Evolutionary conservation across 2,329 filamentous ascomycete genomes (phyloP), one percentile per base, ranked within the genome.

Genomic region (Colletotrichum liriopes): DNA sequence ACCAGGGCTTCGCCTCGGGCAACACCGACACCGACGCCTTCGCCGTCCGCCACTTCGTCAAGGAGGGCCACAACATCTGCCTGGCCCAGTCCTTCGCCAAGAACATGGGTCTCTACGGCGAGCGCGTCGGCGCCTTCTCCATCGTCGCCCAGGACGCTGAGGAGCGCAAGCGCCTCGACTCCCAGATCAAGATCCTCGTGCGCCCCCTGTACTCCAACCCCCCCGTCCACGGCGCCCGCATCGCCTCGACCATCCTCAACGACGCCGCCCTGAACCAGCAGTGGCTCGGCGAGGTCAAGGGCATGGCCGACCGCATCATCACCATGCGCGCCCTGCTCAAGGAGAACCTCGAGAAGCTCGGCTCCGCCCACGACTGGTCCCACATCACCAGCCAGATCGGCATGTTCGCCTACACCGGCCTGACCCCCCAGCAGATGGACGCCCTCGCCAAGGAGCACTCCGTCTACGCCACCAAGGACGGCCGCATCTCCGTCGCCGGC

Each of bases 41-140:
- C 82, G 94, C 96, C 73, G 90, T 98, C 77, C 92, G 96, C 77
- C 89, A 98, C 89, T 99, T 99, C 83, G 91, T 98, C 82, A 90
- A 94, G 86, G 88, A 98, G 86, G 96, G 96, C 79, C 95, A 98
- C 87, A 91, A 94, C 81, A 91, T 96, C 81, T 92, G 91, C 81
- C 91, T 98, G 75, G 93, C 93, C 79, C 96, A 98, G 87, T 96
- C 93, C 65, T 98, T 98, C 84, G 96, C 96, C 83, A 98, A 98
- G 93, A 99, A 99, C 91, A 98, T 99, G 96, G 96, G 96, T 86
- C 94, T 99, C 74, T 98, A 99, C 82, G 96, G 96, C 82, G 96
- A 99, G 89, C 96, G 96, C 86, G 94, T 97, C 73, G 96, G 96
- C 81, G 95, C 95, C 76, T 98, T 99, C 90, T 98, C 95, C 78